Base-by-base conservation (phyloP, 495 filamentous ascomycete genomes). In the Glonium stellatum region DNA sequence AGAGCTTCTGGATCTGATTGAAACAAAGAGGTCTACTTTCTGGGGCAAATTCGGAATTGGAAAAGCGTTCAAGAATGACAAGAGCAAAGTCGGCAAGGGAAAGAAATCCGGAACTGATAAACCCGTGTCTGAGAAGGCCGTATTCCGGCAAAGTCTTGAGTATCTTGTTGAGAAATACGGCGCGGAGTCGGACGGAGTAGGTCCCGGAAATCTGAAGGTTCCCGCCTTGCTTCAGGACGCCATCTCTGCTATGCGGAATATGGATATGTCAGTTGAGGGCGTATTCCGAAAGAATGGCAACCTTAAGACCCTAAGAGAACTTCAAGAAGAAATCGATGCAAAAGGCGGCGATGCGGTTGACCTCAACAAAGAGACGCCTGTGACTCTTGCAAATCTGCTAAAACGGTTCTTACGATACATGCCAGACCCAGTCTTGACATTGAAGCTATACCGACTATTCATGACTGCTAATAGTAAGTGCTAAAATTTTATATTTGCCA, bases 271-370 rank as follows among this genome's bases (percentile, higher is more conserved):
- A 18, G 89, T 97, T 8, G 93, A 99, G 70, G 95, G 95, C 68
- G 92, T 99, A 49, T 99, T 99, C 82, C 87, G 93, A 56, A 99
- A 99, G 79, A 99, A 97, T 68, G 93, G 93, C 59, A 97, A 97
- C 69, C 97, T 99, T 70, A 87, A 87, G 67, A 86, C 89, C 53
- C 79, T 97, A 25, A 88, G 87, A 62, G 91, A 96, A 55, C 75
- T 95, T 19, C 83, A 87, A 27, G 89, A 92, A 42, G 76, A 83
- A 64, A 87, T 97, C 54, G 92, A 99, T 71, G 79, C 76, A 53
- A 88, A 88, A 53, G 89, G 87, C 49, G 84, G 84, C 51, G 89
- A 89, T 54, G 80, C 84, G 42, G 85, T 97, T 23, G 89, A 95
- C 66, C 77, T 97, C 66, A 84, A 81, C 48, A 84, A 87, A 58